phyloP scores from a whole-genome alignment of 805 yeast species.

The Dipodascopsis uninucleata region DNA sequence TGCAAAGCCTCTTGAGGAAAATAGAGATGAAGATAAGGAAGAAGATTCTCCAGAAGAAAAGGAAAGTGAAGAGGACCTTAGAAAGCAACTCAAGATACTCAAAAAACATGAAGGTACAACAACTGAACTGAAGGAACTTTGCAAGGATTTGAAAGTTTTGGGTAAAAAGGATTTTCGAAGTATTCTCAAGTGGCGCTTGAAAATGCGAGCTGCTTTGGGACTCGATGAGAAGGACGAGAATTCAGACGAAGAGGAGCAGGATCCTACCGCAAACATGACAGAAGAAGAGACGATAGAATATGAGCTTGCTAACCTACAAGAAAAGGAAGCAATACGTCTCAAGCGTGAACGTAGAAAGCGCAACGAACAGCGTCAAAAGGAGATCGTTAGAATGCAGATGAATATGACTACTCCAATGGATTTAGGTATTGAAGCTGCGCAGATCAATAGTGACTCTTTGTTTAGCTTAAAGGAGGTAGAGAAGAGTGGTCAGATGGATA shows the following conservation, averaged over 20 bases:
- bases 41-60: constrained; percentile 12
- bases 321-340: constrained; percentile 60
- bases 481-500: constrained; percentile 63
- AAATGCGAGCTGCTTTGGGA: constrained; percentile 74
- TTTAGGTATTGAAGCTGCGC: constrained; percentile 89
- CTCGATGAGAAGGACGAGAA: constrained; percentile 50
- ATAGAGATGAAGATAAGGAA: constrained; percentile 8
- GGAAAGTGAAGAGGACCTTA: constrained; percentile 5
- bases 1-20: constrained; percentile 1
- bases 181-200: constrained; percentile 82
- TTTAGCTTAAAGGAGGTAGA: constrained; percentile 84
- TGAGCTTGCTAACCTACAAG: constrained; percentile 72
- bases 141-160: constrained; percentile 86
- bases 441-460: constrained; percentile 69
- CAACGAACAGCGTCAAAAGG: constrained; percentile 83
- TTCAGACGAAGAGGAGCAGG: constrained; percentile 57
- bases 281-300: constrained; percentile 89
- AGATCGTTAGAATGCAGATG: constrained; percentile 88
- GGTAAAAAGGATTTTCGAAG: constrained; percentile 91
- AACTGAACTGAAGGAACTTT: constrained; percentile 71
- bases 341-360: constrained; percentile 80
- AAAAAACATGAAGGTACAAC: constrained; percentile 74
- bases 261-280: constrained; percentile 32
- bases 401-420: constrained; percentile 91
- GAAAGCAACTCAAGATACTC: constrained; percentile 60